These are phyloP conservation scores for Crithidia acanthocephali DNA, from an alignment of 208 protist genomes.

Conservation along the genomic window DNA sequence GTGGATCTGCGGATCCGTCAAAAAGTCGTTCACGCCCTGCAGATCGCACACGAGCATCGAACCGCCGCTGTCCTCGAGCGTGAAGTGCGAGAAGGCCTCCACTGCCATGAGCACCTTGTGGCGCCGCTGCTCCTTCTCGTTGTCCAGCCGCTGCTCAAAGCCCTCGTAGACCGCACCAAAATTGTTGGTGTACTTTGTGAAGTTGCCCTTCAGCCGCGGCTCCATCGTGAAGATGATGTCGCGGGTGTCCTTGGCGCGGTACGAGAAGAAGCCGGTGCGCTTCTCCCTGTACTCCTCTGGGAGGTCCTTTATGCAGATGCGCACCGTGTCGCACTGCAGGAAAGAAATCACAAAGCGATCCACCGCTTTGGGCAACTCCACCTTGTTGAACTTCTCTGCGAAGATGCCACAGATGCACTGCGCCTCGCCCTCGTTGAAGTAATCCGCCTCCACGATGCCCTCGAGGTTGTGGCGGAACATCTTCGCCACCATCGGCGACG, in stretches of 20 bases:
- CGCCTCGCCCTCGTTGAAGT: slow-evolving; percentile 88
- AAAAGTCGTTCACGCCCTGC: slow-evolving; percentile 83
- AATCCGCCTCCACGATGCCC: slow-evolving; percentile 75
- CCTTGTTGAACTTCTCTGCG: slow-evolving; percentile 78
- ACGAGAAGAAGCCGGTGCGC: slow-evolving; percentile 71
- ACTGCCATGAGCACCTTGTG: slow-evolving; percentile 66
- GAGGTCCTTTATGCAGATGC: slow-evolving; percentile 50
- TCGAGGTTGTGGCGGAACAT: slow-evolving; percentile 74
- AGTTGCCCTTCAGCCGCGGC: slow-evolving; percentile 75
- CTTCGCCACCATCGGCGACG: slow-evolving; percentile 77
- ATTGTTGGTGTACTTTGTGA: slow-evolving; percentile 92
- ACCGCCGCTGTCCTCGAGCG: slow-evolving; percentile 60
- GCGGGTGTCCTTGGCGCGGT: slow-evolving; percentile 58
- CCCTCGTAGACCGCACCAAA: slow-evolving; percentile 79
- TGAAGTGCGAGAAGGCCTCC: slow-evolving; percentile 90
- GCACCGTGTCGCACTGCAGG: slow-evolving; percentile 85
- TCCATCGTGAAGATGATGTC: slow-evolving; percentile 86
- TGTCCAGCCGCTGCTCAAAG: slow-evolving; percentile 51
- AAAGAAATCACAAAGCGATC: slow-evolving; percentile 79
- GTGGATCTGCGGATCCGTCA: slow-evolving; percentile 90
- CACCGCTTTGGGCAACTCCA: slow-evolving; percentile 29
- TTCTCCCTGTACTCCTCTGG: slow-evolving; percentile 50
- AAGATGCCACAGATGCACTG: slow-evolving; percentile 88
- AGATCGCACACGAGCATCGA: slow-evolving; percentile 84
- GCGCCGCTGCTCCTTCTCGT: slow-evolving; percentile 40